phyloP scores from a whole-genome alignment of 768 basidiomycete species.

The Leucosporidium creatinivorum region DNA sequence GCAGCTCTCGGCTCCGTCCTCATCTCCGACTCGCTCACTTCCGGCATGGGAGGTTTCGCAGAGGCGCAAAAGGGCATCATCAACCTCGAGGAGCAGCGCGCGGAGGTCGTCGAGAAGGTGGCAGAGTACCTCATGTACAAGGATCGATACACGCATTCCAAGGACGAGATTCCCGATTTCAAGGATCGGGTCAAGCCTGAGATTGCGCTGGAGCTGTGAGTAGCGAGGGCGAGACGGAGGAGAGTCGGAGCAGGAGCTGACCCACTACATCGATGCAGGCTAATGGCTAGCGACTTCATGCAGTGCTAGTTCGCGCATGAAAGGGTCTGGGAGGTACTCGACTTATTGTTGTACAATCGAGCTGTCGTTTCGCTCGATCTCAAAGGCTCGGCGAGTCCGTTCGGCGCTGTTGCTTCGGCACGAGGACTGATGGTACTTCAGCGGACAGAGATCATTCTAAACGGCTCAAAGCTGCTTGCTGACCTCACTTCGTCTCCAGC shows the following conservation, averaged over 20 bases:
- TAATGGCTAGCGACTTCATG: slow-evolving; percentile 30
- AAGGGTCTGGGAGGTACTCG: not conserved
- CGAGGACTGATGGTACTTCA: not conserved
- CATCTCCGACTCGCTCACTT: slow-evolving; percentile 16
- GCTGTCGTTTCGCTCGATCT: not conserved
- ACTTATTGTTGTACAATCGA: not conserved
- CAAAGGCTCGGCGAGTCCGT: not conserved
- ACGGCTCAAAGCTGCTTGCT: no score
- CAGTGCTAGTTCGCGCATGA: slow-evolving; percentile 4
- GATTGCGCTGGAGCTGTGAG: slow-evolving; percentile 29
- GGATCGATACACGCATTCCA: slow-evolving; percentile 14
- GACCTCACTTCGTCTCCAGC: no score
- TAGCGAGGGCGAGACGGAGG: not conserved
- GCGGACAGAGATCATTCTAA: no score
- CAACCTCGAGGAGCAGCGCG: slow-evolving; percentile 17
- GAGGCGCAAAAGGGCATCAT: slow-evolving; percentile 13
- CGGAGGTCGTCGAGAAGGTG: slow-evolving; percentile 31
- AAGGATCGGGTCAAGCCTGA: slow-evolving; percentile 28
- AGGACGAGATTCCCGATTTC: slow-evolving; percentile 30
- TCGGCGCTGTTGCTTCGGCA: not conserved
- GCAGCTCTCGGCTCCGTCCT: slow-evolving; percentile 26
- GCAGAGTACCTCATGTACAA: slow-evolving; percentile 35
- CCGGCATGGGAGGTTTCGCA: slow-evolving; percentile 13
- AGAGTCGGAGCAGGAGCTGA: no score
- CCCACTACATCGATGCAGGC: not conserved